phyloP scores from a whole-genome alignment of 2,329 filamentous ascomycete genomes.

The Pezicula neosporulosa region DNA sequence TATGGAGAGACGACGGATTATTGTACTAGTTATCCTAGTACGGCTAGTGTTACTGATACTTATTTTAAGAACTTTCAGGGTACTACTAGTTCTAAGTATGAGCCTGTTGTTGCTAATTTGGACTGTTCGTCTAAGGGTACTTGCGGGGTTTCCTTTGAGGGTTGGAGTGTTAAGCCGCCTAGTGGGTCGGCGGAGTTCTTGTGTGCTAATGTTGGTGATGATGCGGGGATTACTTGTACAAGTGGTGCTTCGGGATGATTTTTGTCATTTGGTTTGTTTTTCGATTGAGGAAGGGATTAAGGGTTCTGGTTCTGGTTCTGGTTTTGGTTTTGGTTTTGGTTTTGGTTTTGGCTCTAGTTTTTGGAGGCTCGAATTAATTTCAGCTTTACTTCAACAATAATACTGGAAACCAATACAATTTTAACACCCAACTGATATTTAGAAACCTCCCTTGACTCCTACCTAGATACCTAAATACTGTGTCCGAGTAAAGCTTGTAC shows the following conservation, averaged over 20 bases:
- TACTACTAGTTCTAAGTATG: slow-evolving; percentile 33
- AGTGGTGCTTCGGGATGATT: slow-evolving; percentile 30
- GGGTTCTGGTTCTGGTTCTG: no score
- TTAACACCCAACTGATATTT: no score
- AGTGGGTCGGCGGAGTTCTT: slow-evolving; percentile 29
- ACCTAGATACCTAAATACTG: no score
- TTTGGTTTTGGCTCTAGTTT: no score
- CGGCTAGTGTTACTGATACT: slow-evolving; percentile 31
- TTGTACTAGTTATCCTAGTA: slow-evolving; percentile 31
- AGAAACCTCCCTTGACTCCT: no score
- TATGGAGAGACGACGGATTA: slow-evolving; percentile 34
- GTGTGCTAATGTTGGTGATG: slow-evolving; percentile 31
- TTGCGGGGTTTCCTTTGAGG: slow-evolving; percentile 32
- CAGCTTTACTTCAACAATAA: no score
- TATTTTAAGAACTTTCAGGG: slow-evolving; percentile 35
- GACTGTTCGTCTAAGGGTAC: slow-evolving; percentile 34
- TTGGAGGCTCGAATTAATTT: no score
- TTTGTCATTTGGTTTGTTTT: no score
- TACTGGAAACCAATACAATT: no score
- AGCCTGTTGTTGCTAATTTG: slow-evolving; percentile 31
- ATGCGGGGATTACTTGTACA: slow-evolving; percentile 29
- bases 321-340: no score
- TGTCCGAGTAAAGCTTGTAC: no score
- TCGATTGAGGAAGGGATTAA: no score
- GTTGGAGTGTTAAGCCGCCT: slow-evolving; percentile 31